These are phyloP conservation scores for Houttuynia cordata DNA, from an alignment of 164 flowering plant species.

Conservation along the genomic window DNA sequence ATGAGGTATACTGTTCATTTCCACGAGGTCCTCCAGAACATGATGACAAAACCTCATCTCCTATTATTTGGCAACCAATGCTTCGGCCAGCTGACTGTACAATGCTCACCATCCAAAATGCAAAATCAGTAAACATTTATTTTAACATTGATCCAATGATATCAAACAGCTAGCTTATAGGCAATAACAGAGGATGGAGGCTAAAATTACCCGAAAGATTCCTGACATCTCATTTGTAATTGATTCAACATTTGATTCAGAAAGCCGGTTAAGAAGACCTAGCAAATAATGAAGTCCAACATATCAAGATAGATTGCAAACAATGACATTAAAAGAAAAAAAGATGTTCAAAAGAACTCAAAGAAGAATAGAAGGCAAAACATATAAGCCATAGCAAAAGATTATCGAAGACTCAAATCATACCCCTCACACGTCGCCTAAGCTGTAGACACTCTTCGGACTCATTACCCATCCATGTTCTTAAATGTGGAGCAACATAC, in stretches of 20 bases:
- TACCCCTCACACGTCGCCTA: slow-evolving; percentile 70
- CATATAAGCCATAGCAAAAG: not conserved
- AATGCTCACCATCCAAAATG: slow-evolving; percentile 2
- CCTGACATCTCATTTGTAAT: slow-evolving; percentile 54
- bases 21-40: slow-evolving; percentile 83
- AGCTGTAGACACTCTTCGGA: slow-evolving; percentile 49
- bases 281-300: not conserved
- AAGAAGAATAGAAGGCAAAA: not conserved
- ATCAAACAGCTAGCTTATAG: not conserved
- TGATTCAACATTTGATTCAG: slow-evolving; percentile 85
- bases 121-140: not conserved
- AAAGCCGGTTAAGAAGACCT: slow-evolving; percentile 81
- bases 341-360: no score
- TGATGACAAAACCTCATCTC: slow-evolving; percentile 67
- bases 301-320: not conserved
- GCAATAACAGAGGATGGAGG: not conserved
- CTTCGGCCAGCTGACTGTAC: slow-evolving; percentile 58
- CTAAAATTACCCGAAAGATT: slow-evolving; percentile 33
- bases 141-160: not conserved
- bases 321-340: not conserved
- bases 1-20: slow-evolving; percentile 69
- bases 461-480: slow-evolving; percentile 37
- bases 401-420: slow-evolving; percentile 5
- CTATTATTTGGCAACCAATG: slow-evolving; percentile 51
- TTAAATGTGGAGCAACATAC: slow-evolving; percentile 74